Evolutionary conservation across 495 filamentous ascomycete genomes (phyloP), one percentile per base, ranked within the genome.

Genomic region (Penicillium paxilli): DNA sequence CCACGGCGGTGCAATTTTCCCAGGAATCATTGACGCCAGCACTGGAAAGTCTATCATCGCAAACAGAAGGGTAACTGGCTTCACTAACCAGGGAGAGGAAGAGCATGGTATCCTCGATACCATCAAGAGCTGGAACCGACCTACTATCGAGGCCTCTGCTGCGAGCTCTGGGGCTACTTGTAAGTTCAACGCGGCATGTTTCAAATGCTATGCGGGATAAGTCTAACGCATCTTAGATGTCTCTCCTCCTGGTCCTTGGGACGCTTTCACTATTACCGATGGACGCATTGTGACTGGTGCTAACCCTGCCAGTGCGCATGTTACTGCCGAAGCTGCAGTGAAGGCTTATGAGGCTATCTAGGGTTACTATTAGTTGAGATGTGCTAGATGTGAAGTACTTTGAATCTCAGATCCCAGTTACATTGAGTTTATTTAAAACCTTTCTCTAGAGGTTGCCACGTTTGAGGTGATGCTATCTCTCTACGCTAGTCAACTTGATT

Each of bases 1-100:
- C 52, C 76, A 80, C 46, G 75, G 76, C 17, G 61, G 64, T 9
- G 74, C 76, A 1, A 76, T 80, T 47, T 78, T 80, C 56, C 57
- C 73, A 1, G 66, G 66, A n/a, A 58, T 80, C 17, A 44, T 68
- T 8, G 73, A 79, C 40, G 50, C 16, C 1, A 44, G 37, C 11
- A 77, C 76, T 9, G 64, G 66, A 5, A 65, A 76, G 51, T 67
- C 75, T 1, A 63, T 78, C 33, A 77, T 79, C 54, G 45, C 54
- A 12, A 67, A 68, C 19, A 71, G 64, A 55, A 64, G 47, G 11
- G 63, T 81, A 1, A 78, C 78, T 0, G 78, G 78, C n/a, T 81
- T 81, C 52, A 77, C 74, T 1, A 78, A 3, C 64, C 0, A 25
- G 74, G 47, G 76, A n/a, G 45, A 32, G 22, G 26, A 48, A 4